Base-by-base conservation (phyloP, 2,329 filamentous ascomycete genomes). In the Whalleya microplaca region DNA sequence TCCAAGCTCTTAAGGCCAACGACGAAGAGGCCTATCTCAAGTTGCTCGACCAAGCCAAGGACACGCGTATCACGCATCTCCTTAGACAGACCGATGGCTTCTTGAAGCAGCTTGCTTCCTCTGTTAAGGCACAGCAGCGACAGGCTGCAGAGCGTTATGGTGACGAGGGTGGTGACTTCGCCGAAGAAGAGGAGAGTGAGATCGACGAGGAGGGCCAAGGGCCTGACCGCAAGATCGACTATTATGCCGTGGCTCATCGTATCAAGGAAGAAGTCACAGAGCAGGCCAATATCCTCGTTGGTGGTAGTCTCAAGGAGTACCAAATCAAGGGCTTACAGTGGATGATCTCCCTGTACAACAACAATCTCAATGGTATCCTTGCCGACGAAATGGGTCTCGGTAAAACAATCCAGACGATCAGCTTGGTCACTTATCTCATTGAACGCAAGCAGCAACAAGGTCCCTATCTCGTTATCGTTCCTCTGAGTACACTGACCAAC, bases 311-410 rank as follows among this genome's bases (percentile, higher is more conserved):
- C 64, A 99, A 99, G 75, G 95, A 99, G 73, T 99, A 99, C 76
- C 95, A 99, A 77, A 66, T 99, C 76, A 98, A 97, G 86, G 95
- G 95, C 83, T 80, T 99, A 46, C 94, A 99, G 75, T 99, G 95
- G 95, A 99, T 99, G 95, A 88, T 99, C 59, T 99, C 95, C 14
- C 83, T 99, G 14, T 99, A 98, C 84, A 99, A 99, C 87, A 99
- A 99, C 81, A 99, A 97, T 76, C 85, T 99, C 64, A 99, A 99
- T 74, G 95, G 95, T 84, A 98, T 99, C 64, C 81, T 99, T 68
- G 95, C 95, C 56, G 95, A 99, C 70, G 95, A 99, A 77, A 99
- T 99, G 95, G 95, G 95, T 88, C 91, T 99, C 64, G 95, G 95
- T 75, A 99, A 99, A 80, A 99, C 95, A 0, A 99, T 99, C 67